Evolutionary conservation across 306 rosid genomes (phyloP).

Genomic region (Quillaja saponaria): DNA sequence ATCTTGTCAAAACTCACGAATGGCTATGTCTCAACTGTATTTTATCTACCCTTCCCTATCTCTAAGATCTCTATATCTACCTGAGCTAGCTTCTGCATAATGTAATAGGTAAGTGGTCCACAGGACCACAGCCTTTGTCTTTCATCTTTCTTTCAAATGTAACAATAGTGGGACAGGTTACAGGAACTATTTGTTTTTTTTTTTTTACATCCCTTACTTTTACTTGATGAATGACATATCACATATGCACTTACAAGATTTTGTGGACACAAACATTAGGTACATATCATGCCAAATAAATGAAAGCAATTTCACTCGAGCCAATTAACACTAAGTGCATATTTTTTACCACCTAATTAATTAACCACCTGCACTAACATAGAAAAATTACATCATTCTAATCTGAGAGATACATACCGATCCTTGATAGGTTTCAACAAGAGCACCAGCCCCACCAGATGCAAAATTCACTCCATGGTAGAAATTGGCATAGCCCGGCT

Average conservation of each 20-base stretch:
- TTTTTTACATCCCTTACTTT: background rate
- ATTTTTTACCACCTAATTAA: too few species aligned
- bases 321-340: too few species aligned
- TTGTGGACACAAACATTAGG: slow-evolving; percentile 30
- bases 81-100: too few species aligned
- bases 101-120: too few species aligned
- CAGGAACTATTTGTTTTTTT: background rate
- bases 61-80: too few species aligned
- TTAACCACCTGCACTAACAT: too few species aligned
- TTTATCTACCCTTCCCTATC: too few species aligned
- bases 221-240: slow-evolving; percentile 24
- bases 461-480: slow-evolving; percentile 83
- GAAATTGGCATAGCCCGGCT: slow-evolving; percentile 59
- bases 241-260: slow-evolving; percentile 9
- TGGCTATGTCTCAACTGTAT: too few species aligned
- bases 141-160: background rate
- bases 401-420: slow-evolving; percentile 55
- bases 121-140: background rate
- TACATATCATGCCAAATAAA: background rate
- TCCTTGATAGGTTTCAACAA: slow-evolving; percentile 73
- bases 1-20: too few species aligned
- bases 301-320: slow-evolving; percentile 9
- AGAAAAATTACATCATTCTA: too few species aligned
- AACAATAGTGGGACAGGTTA: too few species aligned
- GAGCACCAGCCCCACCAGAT: slow-evolving; percentile 87